A percentile compares a stretch with the other conserved stretches of the same genome.
phyloP scores from a whole-genome alignment of 305 asterid genomes.

The Solanum hybrid region DNA sequence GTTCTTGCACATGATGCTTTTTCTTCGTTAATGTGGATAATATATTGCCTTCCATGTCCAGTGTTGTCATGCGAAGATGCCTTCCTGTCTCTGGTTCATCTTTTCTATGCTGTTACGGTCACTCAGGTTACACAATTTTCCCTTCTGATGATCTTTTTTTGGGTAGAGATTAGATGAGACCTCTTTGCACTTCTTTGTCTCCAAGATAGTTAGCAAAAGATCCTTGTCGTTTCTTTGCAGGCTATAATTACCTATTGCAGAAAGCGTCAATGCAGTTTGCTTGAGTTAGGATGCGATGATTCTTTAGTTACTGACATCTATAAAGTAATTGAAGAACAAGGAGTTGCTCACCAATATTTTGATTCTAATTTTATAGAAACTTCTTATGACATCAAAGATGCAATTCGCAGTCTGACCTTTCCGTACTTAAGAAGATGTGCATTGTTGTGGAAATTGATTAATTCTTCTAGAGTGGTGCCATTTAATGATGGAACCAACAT shows the following conservation, averaged over 20 bases:
- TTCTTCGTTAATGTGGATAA: constrained; percentile 87
- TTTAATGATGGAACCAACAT: constrained; percentile 40
- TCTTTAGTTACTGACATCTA: constrained; percentile 51
- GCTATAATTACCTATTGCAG: constrained; percentile 41
- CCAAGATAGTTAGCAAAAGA: background rate
- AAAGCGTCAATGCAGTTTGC: constrained; percentile 18
- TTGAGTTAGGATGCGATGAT: constrained; percentile 35
- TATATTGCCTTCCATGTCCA: constrained; percentile 87
- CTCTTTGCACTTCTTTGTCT: background rate
- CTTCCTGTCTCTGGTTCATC: constrained; percentile 67
- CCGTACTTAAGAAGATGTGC: constrained; percentile 90
- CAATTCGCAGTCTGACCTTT: constrained; percentile 65
- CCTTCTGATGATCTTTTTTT: constrained; percentile 4
- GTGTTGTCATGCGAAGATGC: constrained; percentile 66
- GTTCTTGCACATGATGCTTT: constrained; percentile 74
- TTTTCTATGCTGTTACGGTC: constrained; percentile 54
- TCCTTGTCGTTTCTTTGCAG: constrained; percentile 28
- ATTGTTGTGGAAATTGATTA: constrained; percentile 75
- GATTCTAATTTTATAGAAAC: constrained; percentile 37
- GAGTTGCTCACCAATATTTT: constrained; percentile 40
- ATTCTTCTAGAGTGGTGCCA: constrained; percentile 44
- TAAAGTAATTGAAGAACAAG: constrained; percentile 35
- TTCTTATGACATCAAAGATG: constrained; percentile 40
- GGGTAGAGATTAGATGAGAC: background rate
- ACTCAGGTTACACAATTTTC: constrained; percentile 52